Evolutionary conservation across 2,329 filamentous ascomycete species (phyloP).

Genomic region (Penicillium sp.): DNA sequence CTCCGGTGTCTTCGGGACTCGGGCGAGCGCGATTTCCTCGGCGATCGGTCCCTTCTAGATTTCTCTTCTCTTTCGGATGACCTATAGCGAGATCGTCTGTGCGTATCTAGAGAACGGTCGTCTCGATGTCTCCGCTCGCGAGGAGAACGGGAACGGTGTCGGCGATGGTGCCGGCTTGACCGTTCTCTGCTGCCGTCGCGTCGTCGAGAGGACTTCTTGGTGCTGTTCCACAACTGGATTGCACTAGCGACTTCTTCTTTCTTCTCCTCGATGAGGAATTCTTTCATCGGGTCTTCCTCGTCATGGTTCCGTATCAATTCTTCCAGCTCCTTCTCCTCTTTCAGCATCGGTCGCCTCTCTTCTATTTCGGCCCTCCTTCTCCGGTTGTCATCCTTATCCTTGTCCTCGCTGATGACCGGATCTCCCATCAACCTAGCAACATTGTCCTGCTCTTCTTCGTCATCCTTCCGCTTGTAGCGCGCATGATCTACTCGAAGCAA

Average conservation of each 20-base stretch:
- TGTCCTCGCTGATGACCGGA: slow-evolving; percentile 28
- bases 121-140: slow-evolving; percentile 31
- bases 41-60: slow-evolving; percentile 27
- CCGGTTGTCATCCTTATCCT: slow-evolving; percentile 38
- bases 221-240: slow-evolving; percentile 53
- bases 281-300: slow-evolving; percentile 97
- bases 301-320: slow-evolving; percentile 76
- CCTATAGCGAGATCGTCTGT: slow-evolving; percentile 24
- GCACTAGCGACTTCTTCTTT: slow-evolving; percentile 80
- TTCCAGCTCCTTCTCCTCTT: slow-evolving; percentile 77
- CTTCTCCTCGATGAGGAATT: slow-evolving; percentile 84
- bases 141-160: slow-evolving; percentile 42
- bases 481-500: slow-evolving; percentile 87
- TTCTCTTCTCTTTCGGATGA: slow-evolving; percentile 29
- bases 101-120: slow-evolving; percentile 26
- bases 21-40: slow-evolving; percentile 30
- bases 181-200: slow-evolving; percentile 38
- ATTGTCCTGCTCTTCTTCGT: slow-evolving; percentile 55
- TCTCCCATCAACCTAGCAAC: slow-evolving; percentile 49
- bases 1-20: slow-evolving; percentile 24
- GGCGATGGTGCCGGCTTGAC: slow-evolving; percentile 42
- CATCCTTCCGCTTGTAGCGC: slow-evolving; percentile 83
- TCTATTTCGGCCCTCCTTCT: slow-evolving; percentile 41
- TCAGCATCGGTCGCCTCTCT: slow-evolving; percentile 62
- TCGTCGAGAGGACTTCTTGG: slow-evolving; percentile 43